Evolutionary conservation across 1,284 basidiomycete species (phyloP).

Genomic region (Fomitopsis betulina): DNA sequence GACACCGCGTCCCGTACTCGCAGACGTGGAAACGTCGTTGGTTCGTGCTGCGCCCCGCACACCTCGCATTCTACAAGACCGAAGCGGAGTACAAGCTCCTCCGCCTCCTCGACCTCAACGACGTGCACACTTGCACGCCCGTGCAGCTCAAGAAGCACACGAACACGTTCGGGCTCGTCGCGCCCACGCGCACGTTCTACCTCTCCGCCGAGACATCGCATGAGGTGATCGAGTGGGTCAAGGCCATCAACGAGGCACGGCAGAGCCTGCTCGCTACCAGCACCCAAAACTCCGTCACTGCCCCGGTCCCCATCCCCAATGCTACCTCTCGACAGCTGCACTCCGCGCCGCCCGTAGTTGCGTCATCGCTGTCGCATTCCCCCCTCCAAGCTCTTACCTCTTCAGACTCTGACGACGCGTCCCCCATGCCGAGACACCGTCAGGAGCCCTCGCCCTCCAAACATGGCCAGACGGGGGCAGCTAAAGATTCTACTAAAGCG

Average conservation of each 20-base stretch:
- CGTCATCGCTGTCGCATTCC: slow-evolving; percentile 33
- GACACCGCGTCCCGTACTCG: slow-evolving; percentile 4
- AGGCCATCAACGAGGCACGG: slow-evolving; percentile 75
- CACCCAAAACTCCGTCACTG: slow-evolving; percentile 49
- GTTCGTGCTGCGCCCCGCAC: slow-evolving; percentile 92
- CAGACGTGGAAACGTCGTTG: slow-evolving; percentile 99
- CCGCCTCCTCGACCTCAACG: slow-evolving; percentile 82
- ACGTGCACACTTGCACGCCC: slow-evolving; percentile 88
- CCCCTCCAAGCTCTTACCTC: slow-evolving; percentile 47
- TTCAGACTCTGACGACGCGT: slow-evolving; percentile 70
- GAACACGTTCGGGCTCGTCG: slow-evolving; percentile 91
- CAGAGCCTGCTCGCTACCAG: slow-evolving; percentile 58
- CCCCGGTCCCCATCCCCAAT: slow-evolving; percentile 44
- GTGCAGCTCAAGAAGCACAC: slow-evolving; percentile 88
- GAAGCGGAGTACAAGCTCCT: slow-evolving; percentile 91
- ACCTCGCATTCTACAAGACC: slow-evolving; percentile 96
- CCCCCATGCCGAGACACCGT: slow-evolving; percentile 17
- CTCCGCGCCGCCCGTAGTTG: slow-evolving; percentile 12
- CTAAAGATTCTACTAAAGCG: slow-evolving; percentile 63
- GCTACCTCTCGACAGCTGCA: slow-evolving; percentile 19
- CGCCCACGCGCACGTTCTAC: slow-evolving; percentile 90
- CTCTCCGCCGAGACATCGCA: slow-evolving; percentile 71
- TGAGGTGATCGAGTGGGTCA: slow-evolving; percentile 85
- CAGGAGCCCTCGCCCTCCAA: slow-evolving; percentile 14
- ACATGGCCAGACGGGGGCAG: slow-evolving; percentile 14